phyloP scores from a whole-genome alignment of 176 grass and related monocot genomes.

The Ensete ventricosum region DNA sequence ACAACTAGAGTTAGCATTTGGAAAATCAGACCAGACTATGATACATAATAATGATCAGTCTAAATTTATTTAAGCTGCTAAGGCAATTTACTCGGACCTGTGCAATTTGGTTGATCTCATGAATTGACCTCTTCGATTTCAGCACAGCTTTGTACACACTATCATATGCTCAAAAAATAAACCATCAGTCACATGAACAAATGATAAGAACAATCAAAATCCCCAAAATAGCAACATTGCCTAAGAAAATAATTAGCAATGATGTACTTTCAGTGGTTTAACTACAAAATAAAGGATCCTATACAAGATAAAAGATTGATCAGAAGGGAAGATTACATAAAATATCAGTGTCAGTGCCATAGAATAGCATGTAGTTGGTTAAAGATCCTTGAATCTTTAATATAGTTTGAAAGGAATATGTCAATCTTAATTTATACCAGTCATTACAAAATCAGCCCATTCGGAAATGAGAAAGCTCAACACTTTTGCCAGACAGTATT shows the following conservation, averaged over 20 bases:
- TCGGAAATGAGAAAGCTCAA: no score
- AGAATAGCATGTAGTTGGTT: no score
- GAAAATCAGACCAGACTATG: not conserved
- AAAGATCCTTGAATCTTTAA: no score
- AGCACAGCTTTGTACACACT: conserved; percentile 74
- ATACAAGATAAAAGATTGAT: not conserved
- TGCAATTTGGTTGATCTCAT: conserved; percentile 81
- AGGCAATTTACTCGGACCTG: conserved; percentile 39
- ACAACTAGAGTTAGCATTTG: conserved; percentile 9
- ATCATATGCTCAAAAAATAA: conserved; percentile 30
- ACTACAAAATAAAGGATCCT: not conserved
- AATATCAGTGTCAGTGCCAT: no score
- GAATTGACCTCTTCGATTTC: conserved; percentile 69
- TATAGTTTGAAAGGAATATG: no score
- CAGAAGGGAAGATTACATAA: not conserved
- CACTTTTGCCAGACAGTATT: no score
- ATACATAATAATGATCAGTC: not conserved
- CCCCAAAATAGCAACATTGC: not conserved
- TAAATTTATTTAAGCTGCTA: not conserved
- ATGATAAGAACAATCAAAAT: not conserved
- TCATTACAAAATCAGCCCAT: no score
- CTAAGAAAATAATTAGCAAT: not conserved
- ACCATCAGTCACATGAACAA: conserved; percentile 19
- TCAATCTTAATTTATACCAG: no score
- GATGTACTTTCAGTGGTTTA: not conserved